These are phyloP conservation scores for Prosopis cineraria DNA, from an alignment of 306 rosid species.

Conservation along the genomic window DNA sequence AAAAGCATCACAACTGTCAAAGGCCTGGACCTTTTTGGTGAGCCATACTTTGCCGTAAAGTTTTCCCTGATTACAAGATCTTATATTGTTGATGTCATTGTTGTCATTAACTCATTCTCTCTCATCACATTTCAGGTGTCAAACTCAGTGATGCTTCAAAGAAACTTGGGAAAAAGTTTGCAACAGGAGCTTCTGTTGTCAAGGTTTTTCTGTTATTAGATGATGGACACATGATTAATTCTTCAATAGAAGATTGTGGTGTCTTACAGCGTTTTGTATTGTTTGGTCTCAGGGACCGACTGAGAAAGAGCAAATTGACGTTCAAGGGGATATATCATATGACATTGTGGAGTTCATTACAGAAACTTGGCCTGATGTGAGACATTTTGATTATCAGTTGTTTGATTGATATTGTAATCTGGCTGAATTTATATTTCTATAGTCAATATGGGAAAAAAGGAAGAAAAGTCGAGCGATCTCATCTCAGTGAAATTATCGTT, in stretches of 20 bases:
- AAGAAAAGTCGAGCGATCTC: not conserved
- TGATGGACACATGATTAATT: conserved; percentile 6
- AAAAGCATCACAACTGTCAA: conserved; percentile 92
- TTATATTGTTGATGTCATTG: not conserved
- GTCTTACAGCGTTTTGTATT: conserved; percentile 39
- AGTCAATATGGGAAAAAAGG: not conserved
- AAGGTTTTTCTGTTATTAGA: conserved; percentile 55
- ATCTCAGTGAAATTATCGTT: not conserved
- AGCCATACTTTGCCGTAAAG: conserved; percentile 33
- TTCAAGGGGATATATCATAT: conserved; percentile 94
- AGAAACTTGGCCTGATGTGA: conserved; percentile 91
- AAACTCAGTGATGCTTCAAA: conserved; percentile 97
- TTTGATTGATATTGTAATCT: conserved; percentile 21
- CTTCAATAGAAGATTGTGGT: conserved; percentile 19
- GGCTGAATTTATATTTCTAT: not conserved
- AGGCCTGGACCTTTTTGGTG: conserved; percentile 94
- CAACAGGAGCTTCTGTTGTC: conserved; percentile 97
- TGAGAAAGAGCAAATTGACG: conserved; percentile 97
- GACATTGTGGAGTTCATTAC: conserved; percentile 94
- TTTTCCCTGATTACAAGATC: conserved; percentile 11
- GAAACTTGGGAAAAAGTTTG: conserved; percentile 98
- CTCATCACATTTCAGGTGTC: not conserved
- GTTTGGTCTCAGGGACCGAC: conserved; percentile 83
- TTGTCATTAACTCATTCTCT: not conserved
- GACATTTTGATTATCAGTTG: conserved; percentile 33